Base-by-base conservation (phyloP, 2,329 filamentous ascomycete genomes). In the Monilinia aucupariae region DNA sequence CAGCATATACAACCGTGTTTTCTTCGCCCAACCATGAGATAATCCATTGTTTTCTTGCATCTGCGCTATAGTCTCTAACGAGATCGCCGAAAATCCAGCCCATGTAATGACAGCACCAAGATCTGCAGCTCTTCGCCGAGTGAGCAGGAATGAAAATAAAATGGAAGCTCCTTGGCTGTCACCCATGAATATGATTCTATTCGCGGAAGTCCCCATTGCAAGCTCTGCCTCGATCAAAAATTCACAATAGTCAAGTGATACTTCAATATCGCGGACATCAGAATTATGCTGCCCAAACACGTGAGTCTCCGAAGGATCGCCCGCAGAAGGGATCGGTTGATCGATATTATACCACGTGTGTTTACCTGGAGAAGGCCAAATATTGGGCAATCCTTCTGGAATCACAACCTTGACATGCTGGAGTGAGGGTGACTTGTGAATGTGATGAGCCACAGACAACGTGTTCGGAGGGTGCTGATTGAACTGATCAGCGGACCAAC, bases 321-420 rank as follows among this genome's bases (percentile, higher is more conserved):
- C 59, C 22, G 58, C 30, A 1, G 41, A 20, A 7, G 67, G 64
- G 12, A 64, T 39, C 2, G 63, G 58, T 17, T 54, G 65, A 37
- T 41, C 54, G 20, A 67, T 64, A 37, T 65, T 61, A 25, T 66
- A 68, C 63, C 62, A 66, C 15, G 55, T 54, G 37, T 65, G 45
- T 12, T 53, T 59, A 13, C 17, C 32, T 4, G 64, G 37, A 7
- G 22, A 37, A 4, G 60, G 47, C 60, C 62, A 62, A 4, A 54
- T 50, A 47, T 49, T 61, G 10, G 66, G 60, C 1, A 65, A 43
- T 12, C 45, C 62, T 63, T 68, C 61, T 1, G 59, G 65, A 34
- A 64, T 58, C 9, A 67, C 39, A 13, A 65, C 49, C 37, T 65
- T 66, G 2, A 67, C 34, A 59, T 67, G 64, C 45, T 65, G 59